phyloP scores from a whole-genome alignment of 1,139 yeast species.

The Hansenula sp. region DNA sequence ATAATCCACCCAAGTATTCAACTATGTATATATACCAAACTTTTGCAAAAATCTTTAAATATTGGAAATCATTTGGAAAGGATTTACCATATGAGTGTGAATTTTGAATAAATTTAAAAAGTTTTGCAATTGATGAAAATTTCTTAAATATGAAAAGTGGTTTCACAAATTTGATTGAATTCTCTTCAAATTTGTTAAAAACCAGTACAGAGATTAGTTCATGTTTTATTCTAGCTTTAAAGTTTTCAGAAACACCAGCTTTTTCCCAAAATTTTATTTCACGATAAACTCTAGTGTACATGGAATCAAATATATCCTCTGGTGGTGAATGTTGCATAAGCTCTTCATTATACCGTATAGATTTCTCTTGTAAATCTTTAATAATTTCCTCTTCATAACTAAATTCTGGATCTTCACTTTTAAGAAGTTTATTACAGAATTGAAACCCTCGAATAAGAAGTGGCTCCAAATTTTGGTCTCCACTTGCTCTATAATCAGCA shows the following conservation, averaged over 20 bases:
- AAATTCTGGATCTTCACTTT: not conserved
- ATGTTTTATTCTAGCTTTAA: slow-evolving; percentile 2
- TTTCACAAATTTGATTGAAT: slow-evolving; percentile 4
- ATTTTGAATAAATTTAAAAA: slow-evolving; percentile 11
- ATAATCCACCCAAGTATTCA: slow-evolving; percentile 6
- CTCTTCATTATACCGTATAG: too few relatives aligned
- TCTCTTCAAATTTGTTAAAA: slow-evolving; percentile 7
- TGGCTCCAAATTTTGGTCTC: not conserved
- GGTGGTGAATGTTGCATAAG: not conserved
- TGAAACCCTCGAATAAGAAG: not conserved
- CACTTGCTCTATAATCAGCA: not conserved
- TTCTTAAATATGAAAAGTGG: slow-evolving; percentile 10
- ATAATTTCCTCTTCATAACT: too few relatives aligned
- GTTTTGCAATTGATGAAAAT: slow-evolving; percentile 3
- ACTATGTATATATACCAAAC: slow-evolving; percentile 13
- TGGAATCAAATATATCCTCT: slow-evolving; percentile 5
- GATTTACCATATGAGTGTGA: not conserved
- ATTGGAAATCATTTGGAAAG: slow-evolving; percentile 1
- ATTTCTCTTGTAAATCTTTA: too few relatives aligned
- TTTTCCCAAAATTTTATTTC: slow-evolving; percentile 14
- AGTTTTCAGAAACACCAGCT: not conserved
- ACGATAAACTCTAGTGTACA: slow-evolving; percentile 2
- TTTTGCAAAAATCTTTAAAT: slow-evolving; percentile 1
- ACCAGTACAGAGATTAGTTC: slow-evolving; percentile 5
- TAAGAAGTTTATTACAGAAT: not conserved